Percentiles rank a stretch among this genome's conserved stretches.
These are phyloP conservation scores for Malassezia equina DNA, from an alignment of 1,284 basidiomycete species.

Conservation along the genomic window DNA sequence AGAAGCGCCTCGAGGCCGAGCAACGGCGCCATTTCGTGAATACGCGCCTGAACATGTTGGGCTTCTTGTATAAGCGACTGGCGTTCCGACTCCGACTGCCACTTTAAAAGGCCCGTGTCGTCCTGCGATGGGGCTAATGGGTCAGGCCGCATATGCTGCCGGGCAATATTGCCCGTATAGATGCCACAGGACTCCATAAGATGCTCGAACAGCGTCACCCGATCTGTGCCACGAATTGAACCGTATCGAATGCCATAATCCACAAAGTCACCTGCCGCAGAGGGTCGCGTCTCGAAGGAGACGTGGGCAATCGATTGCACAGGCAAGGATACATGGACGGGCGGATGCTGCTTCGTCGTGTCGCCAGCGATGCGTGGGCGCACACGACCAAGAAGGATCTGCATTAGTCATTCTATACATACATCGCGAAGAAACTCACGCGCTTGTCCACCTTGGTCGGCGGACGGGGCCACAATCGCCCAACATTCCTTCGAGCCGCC, in stretches of 20 bases:
- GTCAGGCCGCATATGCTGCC: constrained; percentile 28
- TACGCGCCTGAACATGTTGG: constrained; percentile 15
- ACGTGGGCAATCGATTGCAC: constrained; percentile 25
- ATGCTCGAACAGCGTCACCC: constrained; percentile 36
- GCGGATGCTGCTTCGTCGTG: constrained; percentile 5
- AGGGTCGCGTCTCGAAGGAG: constrained; percentile 24
- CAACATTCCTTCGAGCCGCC: constrained; percentile 26
- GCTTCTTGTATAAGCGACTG: constrained; percentile 12
- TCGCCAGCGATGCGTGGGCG: neutral
- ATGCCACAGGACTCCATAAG: constrained; percentile 33
- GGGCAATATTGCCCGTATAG: constrained; percentile 28
- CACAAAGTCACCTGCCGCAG: constrained; percentile 25
- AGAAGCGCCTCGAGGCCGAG: constrained; percentile 32
- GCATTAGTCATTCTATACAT: neutral
- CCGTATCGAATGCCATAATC: constrained; percentile 42
- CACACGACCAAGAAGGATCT: constrained; percentile 16
- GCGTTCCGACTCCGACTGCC: constrained; percentile 13
- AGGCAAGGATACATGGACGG: constrained; percentile 24
- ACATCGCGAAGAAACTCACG: constrained; percentile 22
- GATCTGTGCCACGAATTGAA: constrained; percentile 37
- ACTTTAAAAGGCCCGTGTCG: constrained; percentile 25
- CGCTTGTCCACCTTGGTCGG: constrained; percentile 27
- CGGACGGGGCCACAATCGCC: constrained; percentile 35
- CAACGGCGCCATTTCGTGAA: constrained; percentile 25
- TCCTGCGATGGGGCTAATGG: constrained; percentile 17